Evolutionary conservation across 331 rosid species (phyloP), one percentile per base, ranked within the genome.

Genomic region (Erythrophleum ivorense): DNA sequence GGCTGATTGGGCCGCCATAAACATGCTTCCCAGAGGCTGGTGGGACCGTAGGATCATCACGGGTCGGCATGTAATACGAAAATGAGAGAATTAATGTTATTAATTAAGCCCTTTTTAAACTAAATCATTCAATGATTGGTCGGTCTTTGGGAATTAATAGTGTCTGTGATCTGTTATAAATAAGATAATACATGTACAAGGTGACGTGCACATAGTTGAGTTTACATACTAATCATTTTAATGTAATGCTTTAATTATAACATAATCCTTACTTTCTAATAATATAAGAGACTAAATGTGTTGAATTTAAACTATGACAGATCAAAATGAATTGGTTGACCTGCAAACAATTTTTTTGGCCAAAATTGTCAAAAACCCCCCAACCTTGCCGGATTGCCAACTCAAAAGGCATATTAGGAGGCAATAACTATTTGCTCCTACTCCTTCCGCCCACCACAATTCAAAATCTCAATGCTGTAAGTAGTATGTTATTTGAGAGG

Each of bases 331-430:
- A 38, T 36, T 36, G 31, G 16, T 7, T 1, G 13, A 40, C 12
- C 4, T 36, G 9, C 7, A 53, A 53, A 53, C 2, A 1, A 24
- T 24, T 24, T 3, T 15, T 3, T 36, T 65, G 9, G 9, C 29
- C 7, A 53, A 40, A 34, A 34, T 10, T 62, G 68, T 60, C 33
- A 60, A 59, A 49, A 9, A 60, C 16, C 33, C 21, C 71, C 3
- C 14, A 33, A 45, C 9, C 54, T 66, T 11, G 52, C 29, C n/a
- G 12, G 31, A 78, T 45, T 31, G 77, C 67, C 83, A 84, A 79
- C 78, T 74, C 73, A 74, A 57, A 24, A 11, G 53, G 77, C 86
- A 84, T 78, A 80, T 83, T 63, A 68, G 38, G 53, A 53, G 21
- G n/a, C 58, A 46, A 46, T 46, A 46, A 7, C 50, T 46, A 46